phyloP scores from a whole-genome alignment of 164 flowering plant species.

The Liquidambar formosana region DNA sequence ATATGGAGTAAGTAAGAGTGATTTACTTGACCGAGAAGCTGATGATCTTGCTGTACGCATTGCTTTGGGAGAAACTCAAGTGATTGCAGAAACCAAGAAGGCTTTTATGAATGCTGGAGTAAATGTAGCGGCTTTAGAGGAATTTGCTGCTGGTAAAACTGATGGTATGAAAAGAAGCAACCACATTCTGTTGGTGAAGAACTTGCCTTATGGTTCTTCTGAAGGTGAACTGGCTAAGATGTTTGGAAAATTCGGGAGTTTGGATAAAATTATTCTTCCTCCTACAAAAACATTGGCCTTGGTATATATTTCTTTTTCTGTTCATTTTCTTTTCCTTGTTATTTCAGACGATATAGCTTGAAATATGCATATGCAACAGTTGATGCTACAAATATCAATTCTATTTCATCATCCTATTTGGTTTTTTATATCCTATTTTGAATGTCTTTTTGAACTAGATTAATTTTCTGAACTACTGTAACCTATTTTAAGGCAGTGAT shows the following conservation, averaged over 20 bases:
- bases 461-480: no score
- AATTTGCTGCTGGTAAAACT: constrained; percentile 57
- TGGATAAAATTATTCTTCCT: constrained; percentile 87
- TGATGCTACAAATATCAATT: no score
- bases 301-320: constrained; percentile 13
- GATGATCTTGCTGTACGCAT: constrained; percentile 90
- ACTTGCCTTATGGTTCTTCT: constrained; percentile 87
- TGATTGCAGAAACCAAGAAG: constrained; percentile 86
- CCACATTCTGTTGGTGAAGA: constrained; percentile 82
- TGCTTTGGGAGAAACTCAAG: constrained; percentile 91
- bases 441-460: no score
- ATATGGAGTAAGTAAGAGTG: constrained; percentile 84
- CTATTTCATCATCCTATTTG: no score
- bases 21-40: constrained; percentile 77
- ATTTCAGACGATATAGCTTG: no score
- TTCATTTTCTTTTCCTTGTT: no score
- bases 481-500: no score
- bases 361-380: no score
- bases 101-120: constrained; percentile 80
- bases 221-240: constrained; percentile 73
- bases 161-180: constrained; percentile 76
- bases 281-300: constrained; percentile 85
- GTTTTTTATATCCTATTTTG: no score
- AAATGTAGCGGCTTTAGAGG: constrained; percentile 70
- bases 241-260: constrained; percentile 85